Base-by-base conservation (phyloP, 352 stramenopile species). In the Phytophthora chlamydospora region DNA sequence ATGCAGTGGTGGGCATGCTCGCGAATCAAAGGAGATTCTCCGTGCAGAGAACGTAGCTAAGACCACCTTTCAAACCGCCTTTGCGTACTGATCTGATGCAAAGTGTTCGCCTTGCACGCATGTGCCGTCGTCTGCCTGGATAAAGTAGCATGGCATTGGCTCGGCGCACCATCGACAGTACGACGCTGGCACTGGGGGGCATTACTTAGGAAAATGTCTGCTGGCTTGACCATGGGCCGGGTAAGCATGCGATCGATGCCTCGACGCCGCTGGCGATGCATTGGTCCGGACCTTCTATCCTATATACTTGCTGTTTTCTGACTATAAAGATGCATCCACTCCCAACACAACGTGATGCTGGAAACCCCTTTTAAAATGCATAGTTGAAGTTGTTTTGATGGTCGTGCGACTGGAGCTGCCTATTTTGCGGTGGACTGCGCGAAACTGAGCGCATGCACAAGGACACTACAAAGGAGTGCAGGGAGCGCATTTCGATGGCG, bases 1-100 rank as follows among this genome's bases (percentile, higher is more conserved):
- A 42, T 42, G 36, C 8, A 33, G 27, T 34, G 16, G 27, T 34
- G 16, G 33, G n/a, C 52, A 56, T 63, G 55, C 45, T 63, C 55
- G 17, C 55, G 55, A 56, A 57, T 63, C 55, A 61, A 53, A 21
- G n/a, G 33, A 61, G 42, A 61, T 61, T 53, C 53, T 21, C 16
- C 36, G 19, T 57, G 36, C 19, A 56, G 55, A 56, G 38, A 55
- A 24, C 13, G 42, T n/a, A 35, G 19, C 36, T 16, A 42, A 24
- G 36, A 24, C 36, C 21, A 42, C 36, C 17, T 24, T 24, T 24
- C 21, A 24, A 24, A 24, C 21, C 21, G 3, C 21, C 21, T 24
- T 24, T 24, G 21, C 21, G 21, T 24, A 24, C 36, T 7, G 14
- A 42, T 42, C 36, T 24, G 36, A 42, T 42, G 6, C 36, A 24